Percentiles rank a stretch among this genome's conserved stretches.
phyloP scores from a whole-genome alignment of 768 basidiomycete genomes.

The Mycena olivaceomarginata region DNA sequence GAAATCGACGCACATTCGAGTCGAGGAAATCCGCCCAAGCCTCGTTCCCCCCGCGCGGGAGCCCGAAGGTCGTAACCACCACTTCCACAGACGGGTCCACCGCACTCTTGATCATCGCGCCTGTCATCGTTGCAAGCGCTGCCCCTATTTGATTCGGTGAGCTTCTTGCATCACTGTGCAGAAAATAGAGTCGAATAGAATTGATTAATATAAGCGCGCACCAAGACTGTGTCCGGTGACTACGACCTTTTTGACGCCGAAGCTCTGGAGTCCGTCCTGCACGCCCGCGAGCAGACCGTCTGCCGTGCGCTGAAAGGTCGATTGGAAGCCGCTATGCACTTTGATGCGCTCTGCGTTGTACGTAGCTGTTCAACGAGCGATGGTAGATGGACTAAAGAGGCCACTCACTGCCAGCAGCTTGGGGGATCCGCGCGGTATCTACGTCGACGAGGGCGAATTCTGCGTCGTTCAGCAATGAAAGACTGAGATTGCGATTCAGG shows the following conservation, averaged over 20 bases:
- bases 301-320: constrained; percentile 61
- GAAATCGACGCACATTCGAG: constrained; percentile 44
- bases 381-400: neutral
- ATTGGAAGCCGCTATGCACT: constrained; percentile 62
- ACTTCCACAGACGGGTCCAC: constrained; percentile 57
- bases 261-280: constrained; percentile 50
- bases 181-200: neutral
- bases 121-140: constrained; percentile 67
- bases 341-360: constrained; percentile 52
- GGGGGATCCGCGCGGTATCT: constrained; percentile 54
- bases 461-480: constrained; percentile 60
- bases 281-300: constrained; percentile 56
- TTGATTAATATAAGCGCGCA: constrained; percentile 10
- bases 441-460: constrained; percentile 52
- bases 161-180: neutral
- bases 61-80: constrained; percentile 60
- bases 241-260: constrained; percentile 56
- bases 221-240: constrained; percentile 65
- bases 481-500: constrained; percentile 37
- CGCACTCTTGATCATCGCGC: constrained; percentile 59
- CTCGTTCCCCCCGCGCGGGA: constrained; percentile 67
- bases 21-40: constrained; percentile 67
- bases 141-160: constrained; percentile 51
- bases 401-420: constrained; percentile 47
- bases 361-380: neutral